Evolutionary conservation across 2,329 filamentous ascomycete species (phyloP).

Genomic region (Neonectria faginata): DNA sequence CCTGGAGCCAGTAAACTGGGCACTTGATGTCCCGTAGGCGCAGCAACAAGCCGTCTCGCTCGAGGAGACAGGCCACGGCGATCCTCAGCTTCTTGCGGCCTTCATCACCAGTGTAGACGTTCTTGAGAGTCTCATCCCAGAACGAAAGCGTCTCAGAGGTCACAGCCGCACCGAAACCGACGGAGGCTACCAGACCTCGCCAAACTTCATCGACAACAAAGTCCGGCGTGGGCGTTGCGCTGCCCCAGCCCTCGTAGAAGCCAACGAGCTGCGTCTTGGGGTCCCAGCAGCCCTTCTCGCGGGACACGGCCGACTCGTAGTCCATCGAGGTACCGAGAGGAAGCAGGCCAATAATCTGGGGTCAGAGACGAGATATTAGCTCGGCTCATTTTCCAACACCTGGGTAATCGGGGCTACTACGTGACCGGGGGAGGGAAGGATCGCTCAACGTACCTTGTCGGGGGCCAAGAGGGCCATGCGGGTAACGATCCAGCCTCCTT

Average conservation of each 20-base stretch:
- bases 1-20: slow-evolving; percentile 65
- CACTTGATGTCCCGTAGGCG: slow-evolving; percentile 61
- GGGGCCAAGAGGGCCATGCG: slow-evolving; percentile 65
- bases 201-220: slow-evolving; percentile 62
- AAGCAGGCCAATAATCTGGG: slow-evolving; percentile 60
- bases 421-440: background rate
- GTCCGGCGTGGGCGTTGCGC: slow-evolving; percentile 54
- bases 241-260: slow-evolving; percentile 58
- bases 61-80: slow-evolving; percentile 57
- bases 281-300: slow-evolving; percentile 63
- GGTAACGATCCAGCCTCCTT: slow-evolving; percentile 64
- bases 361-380: slow-evolving; percentile 22
- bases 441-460: slow-evolving; percentile 53
- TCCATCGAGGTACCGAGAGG: slow-evolving; percentile 66
- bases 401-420: background rate
- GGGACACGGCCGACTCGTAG: slow-evolving; percentile 60
- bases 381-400: background rate
- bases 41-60: slow-evolving; percentile 61
- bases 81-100: slow-evolving; percentile 62
- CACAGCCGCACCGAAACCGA: slow-evolving; percentile 60
- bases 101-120: slow-evolving; percentile 62
- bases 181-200: slow-evolving; percentile 57
- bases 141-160: slow-evolving; percentile 53
- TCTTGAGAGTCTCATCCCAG: slow-evolving; percentile 60
- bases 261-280: slow-evolving; percentile 55